Evolutionary conservation across 2,329 filamentous ascomycete species (phyloP), one percentile per base, ranked within the genome.

Genomic region (Aphanoascus verrucosus): DNA sequence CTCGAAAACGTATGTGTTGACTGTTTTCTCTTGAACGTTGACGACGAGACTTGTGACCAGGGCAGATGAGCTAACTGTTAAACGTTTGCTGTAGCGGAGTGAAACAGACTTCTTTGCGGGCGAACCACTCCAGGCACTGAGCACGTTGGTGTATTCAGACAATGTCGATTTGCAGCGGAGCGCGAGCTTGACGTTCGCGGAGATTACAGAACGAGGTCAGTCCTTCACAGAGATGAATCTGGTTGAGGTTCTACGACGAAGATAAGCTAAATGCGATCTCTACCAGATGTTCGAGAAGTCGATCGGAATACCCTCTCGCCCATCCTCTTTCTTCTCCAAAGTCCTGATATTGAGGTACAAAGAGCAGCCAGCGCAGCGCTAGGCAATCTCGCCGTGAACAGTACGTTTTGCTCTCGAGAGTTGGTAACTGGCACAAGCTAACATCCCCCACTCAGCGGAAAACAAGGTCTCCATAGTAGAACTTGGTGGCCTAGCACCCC

Each of bases 51-150:
- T n/a, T n/a, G n/a, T n/a, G n/a, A n/a, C n/a, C n/a, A 2, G 5
- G 8, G 17, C 6, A 11, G 35, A 38, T 28, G 23, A 28, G 44
- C 35, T 48, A 31, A 37, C n/a, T 35, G 6, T 43, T n/a, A 14
- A 31, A 14, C 9, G n/a, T 2, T 52, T 34, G 14, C 31, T 37
- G 56, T 69, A 96, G 93, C 85, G 93, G 67, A 86, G 84, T 67
- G 93, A 98, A 70, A 97, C 90, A 64, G 91, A 98, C 71, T 98
- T 98, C 81, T 98, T 98, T 73, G 85, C 87, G 37, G 93, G 93
- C 71, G 90, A 96, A 66, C 93, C 93, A 44, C 82, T 98, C 55
- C 86, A 86, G 71, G 91, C 93, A 44, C 76, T 98, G 54, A 96
- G 88, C 72, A 98, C 91, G 11, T 80, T 98, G 23, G 93, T 98